Base-by-base conservation (phyloP, 306 rosid genomes). In the Malus sylvestris region DNA sequence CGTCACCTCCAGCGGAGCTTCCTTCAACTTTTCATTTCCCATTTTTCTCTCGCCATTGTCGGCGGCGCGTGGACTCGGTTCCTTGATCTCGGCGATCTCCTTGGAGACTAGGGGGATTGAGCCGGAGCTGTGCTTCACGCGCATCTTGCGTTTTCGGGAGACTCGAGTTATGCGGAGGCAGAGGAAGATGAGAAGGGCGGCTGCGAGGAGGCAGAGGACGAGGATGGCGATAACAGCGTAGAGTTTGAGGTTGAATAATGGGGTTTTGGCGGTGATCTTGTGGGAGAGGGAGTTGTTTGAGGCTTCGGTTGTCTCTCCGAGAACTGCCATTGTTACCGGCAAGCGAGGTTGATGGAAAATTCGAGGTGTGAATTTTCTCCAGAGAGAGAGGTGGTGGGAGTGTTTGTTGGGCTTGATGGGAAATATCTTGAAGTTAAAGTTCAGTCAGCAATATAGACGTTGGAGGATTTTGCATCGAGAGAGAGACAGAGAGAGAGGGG, bases 111-210 rank as follows among this genome's bases (percentile, higher is more conserved):
- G 79, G 2, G 99, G 97, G 63, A 88, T 89, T 15, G 80, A 82
- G 19, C 97, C 99, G 70, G 97, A 91, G 82, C 97, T 89, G 76
- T 89, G 97, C 78, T 89, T 90, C 29, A 82, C 85, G 16, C 59
- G 77, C 73, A 79, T 42, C 78, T 63, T 81, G 20, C 85, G 86
- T 67, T 79, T 83, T 18, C 81, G 74, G 2, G 86, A 79, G 51
- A 10, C 77, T 6, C 89, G 84, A 60, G 32, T 80, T 2, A 73
- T 61, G 8, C 96, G 87, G 38, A 87, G 57, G 79, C 92, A 90
- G 75, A 92, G 76, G 78, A 77, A 84, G 70, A 92, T 71, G 40
- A 88, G 53, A 66, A 88, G 78, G 55, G 72, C n/a, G 2, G 86
- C 79, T 2, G 85, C 82, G 22, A 88, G 23, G 2, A 85, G 53